phyloP scores from a whole-genome alignment of 768 basidiomycete genomes.

The Coprinellus micaceus region DNA sequence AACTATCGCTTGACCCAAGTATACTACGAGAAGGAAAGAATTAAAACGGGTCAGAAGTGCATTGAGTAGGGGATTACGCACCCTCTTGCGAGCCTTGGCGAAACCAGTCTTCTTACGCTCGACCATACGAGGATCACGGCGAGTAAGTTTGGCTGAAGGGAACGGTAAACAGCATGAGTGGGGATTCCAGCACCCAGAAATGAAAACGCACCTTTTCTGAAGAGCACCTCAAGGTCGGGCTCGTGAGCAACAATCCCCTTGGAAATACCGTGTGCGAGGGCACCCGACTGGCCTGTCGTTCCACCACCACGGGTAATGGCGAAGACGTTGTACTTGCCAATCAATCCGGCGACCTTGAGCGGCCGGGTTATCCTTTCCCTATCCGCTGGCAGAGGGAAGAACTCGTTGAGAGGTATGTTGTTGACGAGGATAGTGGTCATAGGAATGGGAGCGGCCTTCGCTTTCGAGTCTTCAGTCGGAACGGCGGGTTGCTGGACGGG shows the following conservation, averaged over 20 bases:
- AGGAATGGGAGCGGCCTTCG: constrained; percentile 31
- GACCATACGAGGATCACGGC: constrained; percentile 95
- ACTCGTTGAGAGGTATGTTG: constrained; percentile 70
- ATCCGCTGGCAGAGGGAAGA: constrained; percentile 73
- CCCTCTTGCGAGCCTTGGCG: constrained; percentile 89
- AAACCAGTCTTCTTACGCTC: constrained; percentile 96
- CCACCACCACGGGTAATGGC: constrained; percentile 83
- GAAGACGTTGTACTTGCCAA: constrained; percentile 82
- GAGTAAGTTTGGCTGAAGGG: constrained; percentile 70
- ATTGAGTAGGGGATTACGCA: constrained; percentile 38
- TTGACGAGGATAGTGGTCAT: constrained; percentile 79
- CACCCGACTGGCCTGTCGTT: constrained; percentile 89
- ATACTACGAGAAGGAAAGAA: constrained; percentile 49
- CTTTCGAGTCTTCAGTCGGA: background rate
- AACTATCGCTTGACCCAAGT: constrained; percentile 93
- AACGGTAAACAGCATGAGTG: constrained; percentile 9
- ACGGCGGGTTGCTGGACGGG: constrained; percentile 37
- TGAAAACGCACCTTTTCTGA: constrained; percentile 66
- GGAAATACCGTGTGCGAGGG: constrained; percentile 72
- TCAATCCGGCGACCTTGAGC: constrained; percentile 73
- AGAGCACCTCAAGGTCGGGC: constrained; percentile 57
- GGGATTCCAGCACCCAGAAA: background rate
- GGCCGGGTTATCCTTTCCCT: constrained; percentile 82
- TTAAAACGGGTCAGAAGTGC: constrained; percentile 9
- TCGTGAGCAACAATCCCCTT: constrained; percentile 72